Evolutionary conservation across 257 asterid genomes (phyloP).

Genomic region (Galeopsis tetrahit): DNA sequence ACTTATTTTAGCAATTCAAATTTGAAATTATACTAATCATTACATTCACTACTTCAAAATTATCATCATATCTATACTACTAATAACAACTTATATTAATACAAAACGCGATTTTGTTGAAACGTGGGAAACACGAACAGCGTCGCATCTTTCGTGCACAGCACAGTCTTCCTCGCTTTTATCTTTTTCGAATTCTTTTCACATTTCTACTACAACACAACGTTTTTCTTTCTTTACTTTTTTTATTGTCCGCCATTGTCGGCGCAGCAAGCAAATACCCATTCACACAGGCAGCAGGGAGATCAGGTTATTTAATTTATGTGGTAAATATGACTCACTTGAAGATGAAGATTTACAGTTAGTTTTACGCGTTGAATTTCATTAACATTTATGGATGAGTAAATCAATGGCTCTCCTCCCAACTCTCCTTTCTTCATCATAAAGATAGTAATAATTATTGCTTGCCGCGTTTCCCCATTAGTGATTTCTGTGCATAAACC

Average conservation of each 20-base stretch:
- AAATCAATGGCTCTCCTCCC: conserved; percentile 10
- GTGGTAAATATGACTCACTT: conserved; percentile 37
- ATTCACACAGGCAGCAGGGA: not conserved
- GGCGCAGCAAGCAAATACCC: not conserved
- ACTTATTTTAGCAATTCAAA: too few relatives aligned
- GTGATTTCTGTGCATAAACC: conserved; percentile 41
- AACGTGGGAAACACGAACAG: conserved; percentile 4
- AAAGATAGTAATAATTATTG: conserved; percentile 43
- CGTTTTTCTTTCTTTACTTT: not conserved
- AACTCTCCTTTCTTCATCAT: conserved; percentile 27
- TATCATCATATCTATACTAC: not conserved
- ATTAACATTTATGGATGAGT: not conserved
- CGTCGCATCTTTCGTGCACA: conserved; percentile 13
- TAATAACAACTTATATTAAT: not conserved
- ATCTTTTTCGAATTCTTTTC: not conserved
- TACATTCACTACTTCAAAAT: not conserved
- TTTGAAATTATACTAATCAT: not conserved
- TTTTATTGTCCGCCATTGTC: not conserved
- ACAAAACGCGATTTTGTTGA: not conserved
- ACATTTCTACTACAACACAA: not conserved
- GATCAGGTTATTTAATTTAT: not conserved
- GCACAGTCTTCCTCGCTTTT: not conserved
- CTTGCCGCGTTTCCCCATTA: conserved; percentile 80
- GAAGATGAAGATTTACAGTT: conserved; percentile 48
- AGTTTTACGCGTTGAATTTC: conserved; percentile 44